A percentile compares a stretch with the other conserved stretches of the same genome.
These are phyloP conservation scores for Salix caprea DNA, from an alignment of 345 rosid genomes.

Conservation along the genomic window DNA sequence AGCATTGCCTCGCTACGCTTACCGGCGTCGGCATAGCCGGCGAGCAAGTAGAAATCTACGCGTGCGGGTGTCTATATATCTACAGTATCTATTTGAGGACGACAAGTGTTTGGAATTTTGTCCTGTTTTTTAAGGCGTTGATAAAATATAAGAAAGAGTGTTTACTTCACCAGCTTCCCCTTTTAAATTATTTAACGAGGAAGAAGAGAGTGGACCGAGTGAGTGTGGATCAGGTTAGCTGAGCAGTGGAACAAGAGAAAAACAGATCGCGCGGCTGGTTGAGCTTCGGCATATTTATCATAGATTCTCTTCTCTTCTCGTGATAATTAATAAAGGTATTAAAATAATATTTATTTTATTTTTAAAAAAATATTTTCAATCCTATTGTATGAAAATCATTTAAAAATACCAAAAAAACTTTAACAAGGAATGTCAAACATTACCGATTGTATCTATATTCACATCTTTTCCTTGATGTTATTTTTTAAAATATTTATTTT, in stretches of 20 bases:
- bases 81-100: neutral
- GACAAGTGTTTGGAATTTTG: neutral
- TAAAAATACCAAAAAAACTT: too few species aligned
- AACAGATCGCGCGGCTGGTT: conserved; percentile 25
- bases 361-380: too few species aligned
- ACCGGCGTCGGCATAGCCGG: conserved; percentile 73
- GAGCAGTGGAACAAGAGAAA: conserved; percentile 21
- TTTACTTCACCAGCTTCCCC: conserved; percentile 21
- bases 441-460: neutral
- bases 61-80: neutral
- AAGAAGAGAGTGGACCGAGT: neutral
- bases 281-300: conserved; percentile 36
- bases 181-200: conserved; percentile 23
- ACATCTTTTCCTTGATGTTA: neutral
- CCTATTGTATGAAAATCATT: too few species aligned
- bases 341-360: too few species aligned
- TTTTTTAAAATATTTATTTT: too few species aligned
- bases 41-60: neutral
- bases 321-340: neutral
- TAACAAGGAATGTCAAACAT: too few species aligned
- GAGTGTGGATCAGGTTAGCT: neutral
- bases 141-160: conserved; percentile 18
- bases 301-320: conserved; percentile 27
- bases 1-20: conserved; percentile 49
- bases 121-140: neutral